These are phyloP conservation scores for Boletellus ananiceps DNA, from an alignment of 768 basidiomycete species.

Conservation along the genomic window DNA sequence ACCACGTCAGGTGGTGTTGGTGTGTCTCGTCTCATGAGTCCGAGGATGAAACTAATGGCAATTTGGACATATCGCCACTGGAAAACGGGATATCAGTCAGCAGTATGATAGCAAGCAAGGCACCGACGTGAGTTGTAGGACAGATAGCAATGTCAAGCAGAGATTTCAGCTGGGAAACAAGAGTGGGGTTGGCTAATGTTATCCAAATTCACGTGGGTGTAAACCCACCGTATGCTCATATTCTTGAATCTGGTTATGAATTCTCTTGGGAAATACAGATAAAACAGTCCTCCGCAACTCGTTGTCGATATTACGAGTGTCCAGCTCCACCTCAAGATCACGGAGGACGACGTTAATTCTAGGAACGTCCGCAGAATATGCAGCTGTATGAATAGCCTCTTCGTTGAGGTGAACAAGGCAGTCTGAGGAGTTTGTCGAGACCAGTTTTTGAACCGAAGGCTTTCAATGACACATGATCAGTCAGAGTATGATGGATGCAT, in stretches of 20 bases:
- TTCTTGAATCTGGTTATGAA: slow-evolving; percentile 40
- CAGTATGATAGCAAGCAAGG: not conserved
- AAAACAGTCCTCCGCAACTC: slow-evolving; percentile 42
- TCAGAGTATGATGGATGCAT: slow-evolving; percentile 30
- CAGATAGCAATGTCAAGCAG: slow-evolving; percentile 58
- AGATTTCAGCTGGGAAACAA: slow-evolving; percentile 43
- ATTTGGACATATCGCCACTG: slow-evolving; percentile 84
- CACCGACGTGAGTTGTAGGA: slow-evolving; percentile 69
- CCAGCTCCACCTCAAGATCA: slow-evolving; percentile 49
- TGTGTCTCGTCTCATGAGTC: slow-evolving; percentile 61
- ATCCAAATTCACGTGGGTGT: not conserved
- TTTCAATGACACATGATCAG: slow-evolving; percentile 41
- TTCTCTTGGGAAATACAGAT: slow-evolving; percentile 39
- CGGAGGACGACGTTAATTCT: slow-evolving; percentile 45
- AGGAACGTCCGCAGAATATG: slow-evolving; percentile 47
- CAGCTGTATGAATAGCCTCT: slow-evolving; percentile 60
- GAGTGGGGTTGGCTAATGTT: slow-evolving; percentile 1
- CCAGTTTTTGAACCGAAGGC: slow-evolving; percentile 19
- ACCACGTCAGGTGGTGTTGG: too few relatives aligned
- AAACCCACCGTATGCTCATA: slow-evolving; percentile 47
- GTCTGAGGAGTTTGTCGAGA: slow-evolving; percentile 52
- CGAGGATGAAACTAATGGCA: slow-evolving; percentile 55
- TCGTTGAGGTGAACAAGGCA: slow-evolving; percentile 56
- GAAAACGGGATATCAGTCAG: slow-evolving; percentile 9
- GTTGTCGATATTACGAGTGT: slow-evolving; percentile 38